Evolutionary conservation across 345 rosid species (phyloP).

Genomic region (Dipteronia dyeriana): DNA sequence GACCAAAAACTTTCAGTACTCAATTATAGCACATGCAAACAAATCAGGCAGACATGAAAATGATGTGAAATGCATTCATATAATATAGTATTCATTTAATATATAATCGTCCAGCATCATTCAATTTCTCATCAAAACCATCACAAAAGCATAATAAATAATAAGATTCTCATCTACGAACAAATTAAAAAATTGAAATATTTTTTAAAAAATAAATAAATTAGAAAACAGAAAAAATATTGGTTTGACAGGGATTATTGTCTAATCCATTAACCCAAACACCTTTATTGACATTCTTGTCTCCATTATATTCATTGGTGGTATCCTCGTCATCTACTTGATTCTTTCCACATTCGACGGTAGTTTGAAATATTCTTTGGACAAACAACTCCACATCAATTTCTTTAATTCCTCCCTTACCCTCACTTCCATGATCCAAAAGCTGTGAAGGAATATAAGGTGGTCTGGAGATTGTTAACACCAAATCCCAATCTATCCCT

Average conservation of each 20-base stretch:
- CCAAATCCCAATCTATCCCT: constrained; percentile 60
- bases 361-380: constrained; percentile 41
- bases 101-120: too few relatives aligned
- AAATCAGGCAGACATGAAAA: too few relatives aligned
- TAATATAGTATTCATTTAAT: too few relatives aligned
- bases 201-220: not conserved
- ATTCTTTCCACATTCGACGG: constrained; percentile 7
- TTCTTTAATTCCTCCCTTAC: constrained; percentile 22
- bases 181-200: too few relatives aligned
- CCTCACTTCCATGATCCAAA: constrained; percentile 13
- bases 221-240: constrained; percentile 41
- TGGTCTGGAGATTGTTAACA: constrained; percentile 55
- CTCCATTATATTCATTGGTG: not conserved
- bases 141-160: too few relatives aligned
- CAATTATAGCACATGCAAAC: too few relatives aligned
- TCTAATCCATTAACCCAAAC: constrained; percentile 24
- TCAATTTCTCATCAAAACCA: too few relatives aligned
- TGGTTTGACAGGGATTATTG: constrained; percentile 14
- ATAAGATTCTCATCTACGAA: too few relatives aligned
- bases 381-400: constrained; percentile 71
- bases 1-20: too few relatives aligned
- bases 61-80: too few relatives aligned
- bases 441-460: constrained; percentile 58
- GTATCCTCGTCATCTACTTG: constrained; percentile 1
- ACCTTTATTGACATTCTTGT: not conserved